A percentile compares a stretch with the other conserved stretches of the same genome.
Conservation (phyloP, 1,284 basidiomycete species). For the Trichosporon faecale region DNA sequence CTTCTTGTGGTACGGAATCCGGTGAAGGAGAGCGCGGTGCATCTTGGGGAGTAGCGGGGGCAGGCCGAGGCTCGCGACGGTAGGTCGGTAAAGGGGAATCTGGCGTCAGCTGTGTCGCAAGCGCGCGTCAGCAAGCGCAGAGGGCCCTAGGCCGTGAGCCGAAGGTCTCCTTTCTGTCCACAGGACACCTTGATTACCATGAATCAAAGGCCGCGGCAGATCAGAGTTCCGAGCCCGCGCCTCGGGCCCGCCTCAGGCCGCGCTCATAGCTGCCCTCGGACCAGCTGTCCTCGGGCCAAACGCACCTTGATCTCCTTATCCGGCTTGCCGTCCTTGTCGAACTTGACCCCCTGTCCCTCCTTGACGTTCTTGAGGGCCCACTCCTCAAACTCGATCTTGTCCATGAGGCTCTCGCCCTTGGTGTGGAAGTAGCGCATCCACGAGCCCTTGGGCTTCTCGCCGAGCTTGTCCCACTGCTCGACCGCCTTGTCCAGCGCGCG, state of each 20-base stretch:
- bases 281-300: background rate
- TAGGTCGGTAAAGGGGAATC: constrained; percentile 47
- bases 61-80: constrained; percentile 26
- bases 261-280: too few species aligned
- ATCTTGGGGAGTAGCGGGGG: constrained; percentile 44
- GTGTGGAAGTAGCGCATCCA: constrained; percentile 49
- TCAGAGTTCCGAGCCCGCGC: too few species aligned
- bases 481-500: constrained; percentile 39
- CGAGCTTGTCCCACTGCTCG: constrained; percentile 46
- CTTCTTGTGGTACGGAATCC: constrained; percentile 48
- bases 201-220: too few species aligned
- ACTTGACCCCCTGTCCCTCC: constrained; percentile 39
- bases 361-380: constrained; percentile 47
- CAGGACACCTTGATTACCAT: too few species aligned
- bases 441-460: constrained; percentile 38
- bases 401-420: constrained; percentile 51
- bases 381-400: constrained; percentile 51
- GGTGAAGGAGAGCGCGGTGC: constrained; percentile 39
- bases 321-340: constrained; percentile 33
- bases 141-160: too few species aligned
- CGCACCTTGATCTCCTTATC: constrained; percentile 37
- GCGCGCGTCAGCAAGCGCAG: background rate
- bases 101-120: constrained; percentile 18
- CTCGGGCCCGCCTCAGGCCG: too few species aligned
- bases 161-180: too few species aligned